A percentile compares a stretch with the other conserved stretches of the same genome.
Conservation (phyloP, 768 basidiomycete species). For the Pulveroboletus sp. region DNA sequence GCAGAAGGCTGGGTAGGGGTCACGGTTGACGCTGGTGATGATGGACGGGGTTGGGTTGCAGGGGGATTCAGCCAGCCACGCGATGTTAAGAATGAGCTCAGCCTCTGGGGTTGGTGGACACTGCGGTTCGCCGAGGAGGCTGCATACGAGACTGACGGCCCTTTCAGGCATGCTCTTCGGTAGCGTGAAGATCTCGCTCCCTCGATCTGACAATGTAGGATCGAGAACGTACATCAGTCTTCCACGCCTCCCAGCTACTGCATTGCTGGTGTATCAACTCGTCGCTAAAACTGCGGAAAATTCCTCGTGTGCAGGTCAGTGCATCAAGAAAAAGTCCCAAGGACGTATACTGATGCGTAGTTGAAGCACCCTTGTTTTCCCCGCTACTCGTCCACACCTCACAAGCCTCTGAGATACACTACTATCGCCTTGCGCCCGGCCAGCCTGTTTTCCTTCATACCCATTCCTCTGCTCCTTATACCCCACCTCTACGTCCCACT, state of each 20-base stretch:
- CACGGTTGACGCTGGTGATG: conserved; percentile 41
- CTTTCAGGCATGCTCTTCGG: conserved; percentile 39
- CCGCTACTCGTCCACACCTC: conserved; percentile 68
- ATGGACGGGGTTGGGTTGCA: conserved; percentile 57
- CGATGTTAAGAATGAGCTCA: conserved; percentile 29
- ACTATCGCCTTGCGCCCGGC: conserved; percentile 46
- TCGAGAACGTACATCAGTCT: conserved; percentile 45
- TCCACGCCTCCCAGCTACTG: conserved; percentile 53
- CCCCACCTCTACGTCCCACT: conserved; percentile 26
- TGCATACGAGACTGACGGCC: conserved; percentile 5
- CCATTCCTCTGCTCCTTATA: conserved; percentile 64
- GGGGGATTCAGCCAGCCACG: conserved; percentile 45
- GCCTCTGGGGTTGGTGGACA: conserved; percentile 39
- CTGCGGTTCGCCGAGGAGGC: not conserved
- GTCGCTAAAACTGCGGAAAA: conserved; percentile 28
- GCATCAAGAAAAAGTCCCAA: not conserved
- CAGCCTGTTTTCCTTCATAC: conserved; percentile 49
- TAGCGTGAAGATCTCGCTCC: conserved; percentile 31
- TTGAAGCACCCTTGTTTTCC: conserved; percentile 48
- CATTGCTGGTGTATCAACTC: conserved; percentile 62
- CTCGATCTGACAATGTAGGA: conserved; percentile 23
- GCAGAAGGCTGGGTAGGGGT: conserved; percentile 48
- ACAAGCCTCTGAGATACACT: conserved; percentile 58
- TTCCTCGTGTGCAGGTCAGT: conserved; percentile 29
- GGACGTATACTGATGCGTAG: conserved; percentile 5